A percentile compares a stretch with the other conserved stretches of the same genome.
Conservation (phyloP, 768 basidiomycete species). For the Tricholomella constricta region DNA sequence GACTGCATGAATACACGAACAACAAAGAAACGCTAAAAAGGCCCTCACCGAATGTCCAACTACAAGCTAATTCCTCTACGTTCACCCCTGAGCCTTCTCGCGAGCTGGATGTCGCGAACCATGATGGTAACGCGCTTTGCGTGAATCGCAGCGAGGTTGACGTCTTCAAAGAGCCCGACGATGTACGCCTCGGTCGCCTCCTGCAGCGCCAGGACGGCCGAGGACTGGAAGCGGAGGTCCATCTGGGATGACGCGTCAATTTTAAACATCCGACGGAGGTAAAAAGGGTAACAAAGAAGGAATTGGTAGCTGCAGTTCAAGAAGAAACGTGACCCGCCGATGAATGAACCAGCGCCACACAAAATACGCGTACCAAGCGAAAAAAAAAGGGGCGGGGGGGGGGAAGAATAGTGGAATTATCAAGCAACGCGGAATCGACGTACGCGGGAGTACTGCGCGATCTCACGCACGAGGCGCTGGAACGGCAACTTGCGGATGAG, state of each 20-base stretch:
- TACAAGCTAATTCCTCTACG: background rate
- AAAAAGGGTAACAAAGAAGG: no score
- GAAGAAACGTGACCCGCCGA: no score
- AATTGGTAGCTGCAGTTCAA: no score
- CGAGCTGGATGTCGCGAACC: conserved; percentile 19
- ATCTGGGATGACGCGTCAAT: conserved; percentile 3
- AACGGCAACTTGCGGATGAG: conserved; percentile 23
- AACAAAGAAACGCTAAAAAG: no score
- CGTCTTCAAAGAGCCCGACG: conserved; percentile 21
- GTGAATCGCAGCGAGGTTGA: conserved; percentile 22
- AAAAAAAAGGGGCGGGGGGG: background rate
- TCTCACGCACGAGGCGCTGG: conserved; percentile 25
- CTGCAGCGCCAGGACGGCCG: conserved; percentile 22
- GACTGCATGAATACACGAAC: no score
- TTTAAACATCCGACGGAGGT: background rate
- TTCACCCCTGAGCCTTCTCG: conserved; percentile 17
- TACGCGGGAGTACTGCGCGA: conserved; percentile 22
- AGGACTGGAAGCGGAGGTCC: conserved; percentile 19
- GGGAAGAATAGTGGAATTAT: background rate
- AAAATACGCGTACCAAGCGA: background rate
- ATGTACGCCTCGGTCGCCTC: conserved; percentile 25
- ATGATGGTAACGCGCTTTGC: conserved; percentile 25
- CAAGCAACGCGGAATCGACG: background rate
- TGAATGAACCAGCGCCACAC: no score
- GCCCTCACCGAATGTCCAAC: no score